These are phyloP conservation scores for Petunia hybrid DNA, from an alignment of 305 asterid species.

Conservation along the genomic window DNA sequence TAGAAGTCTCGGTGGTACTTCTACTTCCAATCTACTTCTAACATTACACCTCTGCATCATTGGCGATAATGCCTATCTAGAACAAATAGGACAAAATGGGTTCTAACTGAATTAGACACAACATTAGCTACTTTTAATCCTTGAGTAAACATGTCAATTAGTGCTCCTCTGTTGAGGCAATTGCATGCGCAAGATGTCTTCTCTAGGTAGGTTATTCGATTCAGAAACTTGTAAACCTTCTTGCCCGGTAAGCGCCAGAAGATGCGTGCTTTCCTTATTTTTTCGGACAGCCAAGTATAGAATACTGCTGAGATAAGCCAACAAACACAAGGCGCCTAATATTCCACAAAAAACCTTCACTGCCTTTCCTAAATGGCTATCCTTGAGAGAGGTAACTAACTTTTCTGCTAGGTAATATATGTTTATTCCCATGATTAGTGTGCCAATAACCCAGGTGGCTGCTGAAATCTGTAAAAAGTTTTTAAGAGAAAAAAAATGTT, in stretches of 20 bases:
- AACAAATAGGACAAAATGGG: not conserved
- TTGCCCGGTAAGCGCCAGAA: conserved; percentile 60
- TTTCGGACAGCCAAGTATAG: conserved; percentile 68
- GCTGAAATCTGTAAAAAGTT: conserved; percentile 63
- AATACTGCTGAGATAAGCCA: conserved; percentile 70
- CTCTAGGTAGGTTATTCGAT: conserved; percentile 58
- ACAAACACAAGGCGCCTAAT: conserved; percentile 67
- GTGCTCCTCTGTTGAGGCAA: conserved; percentile 65
- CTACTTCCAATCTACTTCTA: conserved; percentile 14
- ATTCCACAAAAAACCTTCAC: conserved; percentile 67
- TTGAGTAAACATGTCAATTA: conserved; percentile 49
- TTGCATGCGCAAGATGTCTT: conserved; percentile 79
- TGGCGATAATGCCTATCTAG: not conserved
- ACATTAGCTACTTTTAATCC: not conserved
- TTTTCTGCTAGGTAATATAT: conserved; percentile 73
- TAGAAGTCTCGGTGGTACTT: not conserved
- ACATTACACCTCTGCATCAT: conserved; percentile 15
- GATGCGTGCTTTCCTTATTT: conserved; percentile 66
- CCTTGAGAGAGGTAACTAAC: conserved; percentile 61
- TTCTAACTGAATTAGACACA: conserved; percentile 16
- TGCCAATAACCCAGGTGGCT: conserved; percentile 79
- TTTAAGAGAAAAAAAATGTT: not conserved
- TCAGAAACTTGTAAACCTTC: conserved; percentile 49
- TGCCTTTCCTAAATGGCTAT: conserved; percentile 50
- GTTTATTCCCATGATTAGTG: conserved; percentile 84